Evolutionary conservation across 805 yeast species (phyloP), one percentile per base, ranked within the genome.

Genomic region (Yamadazyma philogaea): DNA sequence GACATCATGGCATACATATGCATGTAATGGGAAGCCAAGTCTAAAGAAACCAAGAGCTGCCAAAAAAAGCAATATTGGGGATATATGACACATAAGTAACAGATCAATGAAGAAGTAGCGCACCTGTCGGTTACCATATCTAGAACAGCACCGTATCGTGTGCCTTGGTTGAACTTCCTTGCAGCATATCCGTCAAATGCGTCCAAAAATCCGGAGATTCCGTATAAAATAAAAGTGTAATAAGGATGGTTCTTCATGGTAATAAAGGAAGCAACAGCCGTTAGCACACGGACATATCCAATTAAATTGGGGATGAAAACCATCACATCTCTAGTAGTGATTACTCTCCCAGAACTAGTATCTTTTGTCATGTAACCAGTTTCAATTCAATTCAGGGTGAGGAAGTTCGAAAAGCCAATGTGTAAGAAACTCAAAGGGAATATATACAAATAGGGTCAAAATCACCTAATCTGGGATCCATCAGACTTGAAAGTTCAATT

Each of bases 41-140:
- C 95, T 54, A 93, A 71, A 8, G 95, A 84, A 39, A 90, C 81
- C 53, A 93, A 72, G 19, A 87, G 53, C 68, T 93, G 99, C 82
- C 91, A 90, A 7, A 81, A 51, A 10, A 86, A 64, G 39, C 78
- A 70, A 64, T 72, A 84, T 24, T 63, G 54, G 6, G 97, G 97
- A 57, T 87, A 91, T 36, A 85, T 70, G 28, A 86, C 81, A 51
- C 93, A 79, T 44, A 93, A 72, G 62, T 78, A 93, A 61, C 95
- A 89, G 52, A 93, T 81, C 56, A 93, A 75, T n/a, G 96, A 84
- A 11, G 95, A 79, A 0, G 99, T 93, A 11, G 99, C 90, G 61
- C 97, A 93, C 59, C 99, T 77, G 63, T 93, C 99, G 15, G 99
- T 91, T 24, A 93, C 97, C 99, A 93, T 93, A 64, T 93, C 99